Conservation (phyloP, 306 rosid genomes). For the Trifolium pratense region DNA sequence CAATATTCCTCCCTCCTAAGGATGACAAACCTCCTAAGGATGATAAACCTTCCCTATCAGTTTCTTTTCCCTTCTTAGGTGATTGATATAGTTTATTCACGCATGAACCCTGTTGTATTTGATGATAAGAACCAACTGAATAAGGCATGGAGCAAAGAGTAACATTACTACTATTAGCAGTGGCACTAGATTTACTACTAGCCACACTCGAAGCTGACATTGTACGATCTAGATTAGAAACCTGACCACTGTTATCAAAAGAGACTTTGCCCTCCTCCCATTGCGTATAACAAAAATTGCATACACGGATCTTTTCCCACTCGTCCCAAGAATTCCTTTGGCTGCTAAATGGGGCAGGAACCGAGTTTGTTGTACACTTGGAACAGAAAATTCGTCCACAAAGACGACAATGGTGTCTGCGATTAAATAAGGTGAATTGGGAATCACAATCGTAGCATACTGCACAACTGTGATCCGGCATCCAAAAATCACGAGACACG, state of each 20-base stretch:
- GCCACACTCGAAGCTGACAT: slow-evolving; percentile 63
- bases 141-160: slow-evolving; percentile 65
- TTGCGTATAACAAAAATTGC: slow-evolving; percentile 89
- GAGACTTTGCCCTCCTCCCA: slow-evolving; percentile 64
- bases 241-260: slow-evolving; percentile 49
- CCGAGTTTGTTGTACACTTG: slow-evolving; percentile 74
- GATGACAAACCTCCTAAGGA: slow-evolving; percentile 46
- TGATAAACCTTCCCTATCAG: slow-evolving; percentile 51
- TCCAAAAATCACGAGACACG: slow-evolving; percentile 90
- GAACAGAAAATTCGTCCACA: slow-evolving; percentile 94
- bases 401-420: slow-evolving; percentile 90
- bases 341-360: slow-evolving; percentile 65
- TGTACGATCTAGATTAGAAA: slow-evolving; percentile 58
- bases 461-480: slow-evolving; percentile 90
- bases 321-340: slow-evolving; percentile 58
- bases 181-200: slow-evolving; percentile 71
- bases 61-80: slow-evolving; percentile 51
- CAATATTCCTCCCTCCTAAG: slow-evolving; percentile 52
- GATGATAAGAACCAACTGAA: slow-evolving; percentile 61
- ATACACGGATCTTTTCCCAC: slow-evolving; percentile 79
- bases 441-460: slow-evolving; percentile 94
- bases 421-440: slow-evolving; percentile 80
- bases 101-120: slow-evolving; percentile 53
- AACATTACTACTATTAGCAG: slow-evolving; percentile 68
- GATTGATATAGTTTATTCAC: slow-evolving; percentile 56